Evolutionary conservation across 1,284 basidiomycete genomes (phyloP), one percentile per base, ranked within the genome.

Genomic region (Cerioporus squamosus): DNA sequence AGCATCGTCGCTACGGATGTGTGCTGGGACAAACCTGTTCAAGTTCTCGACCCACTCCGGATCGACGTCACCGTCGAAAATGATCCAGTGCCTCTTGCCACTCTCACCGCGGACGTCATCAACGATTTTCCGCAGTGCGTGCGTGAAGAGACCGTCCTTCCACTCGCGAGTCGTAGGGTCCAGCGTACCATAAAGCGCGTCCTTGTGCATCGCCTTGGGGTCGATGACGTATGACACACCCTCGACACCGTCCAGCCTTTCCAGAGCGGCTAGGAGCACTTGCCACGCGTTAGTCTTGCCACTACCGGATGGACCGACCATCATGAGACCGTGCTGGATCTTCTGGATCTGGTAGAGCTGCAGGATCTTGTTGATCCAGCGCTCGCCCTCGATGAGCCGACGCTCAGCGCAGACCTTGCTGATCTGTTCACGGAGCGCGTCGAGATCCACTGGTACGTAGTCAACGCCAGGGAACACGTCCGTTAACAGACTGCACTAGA

Each of bases 31-130:
- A 38, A 47, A 92, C 95, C 94, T 97, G 78, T 99, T 99, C 77
- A 99, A 79, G 74, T 99, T 99, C 77, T 99, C 98, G 7, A 99
- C 97, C 98, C 97, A 99, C 76, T 99, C 97, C 0, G 97, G 97
- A 80, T 99, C 98, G 51, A 99, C 97, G 72, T 99, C 97, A 59
- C 97, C 97, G 70, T 99, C 97, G 66, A 99, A 99, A 62, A 99
- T 93, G 69, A 99, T 99, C 97, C 97, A 99, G 73, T 99, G 97
- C 22, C 97, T 83, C 79, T 98, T 98, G 29, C 86, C 82, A 73
- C 95, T 97, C 77, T 98, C 98, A 29, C 97, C 97, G 70, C 97
- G 93, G 36, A 98, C 95, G 70, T 99, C 96, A 71, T 99, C 97
- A 56, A 98, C 93, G 63, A 99, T 99, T 76, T 97, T 98, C 50